phyloP scores from a whole-genome alignment of 2,329 filamentous ascomycete genomes.

The Scopulariopsis brevicaulis region DNA sequence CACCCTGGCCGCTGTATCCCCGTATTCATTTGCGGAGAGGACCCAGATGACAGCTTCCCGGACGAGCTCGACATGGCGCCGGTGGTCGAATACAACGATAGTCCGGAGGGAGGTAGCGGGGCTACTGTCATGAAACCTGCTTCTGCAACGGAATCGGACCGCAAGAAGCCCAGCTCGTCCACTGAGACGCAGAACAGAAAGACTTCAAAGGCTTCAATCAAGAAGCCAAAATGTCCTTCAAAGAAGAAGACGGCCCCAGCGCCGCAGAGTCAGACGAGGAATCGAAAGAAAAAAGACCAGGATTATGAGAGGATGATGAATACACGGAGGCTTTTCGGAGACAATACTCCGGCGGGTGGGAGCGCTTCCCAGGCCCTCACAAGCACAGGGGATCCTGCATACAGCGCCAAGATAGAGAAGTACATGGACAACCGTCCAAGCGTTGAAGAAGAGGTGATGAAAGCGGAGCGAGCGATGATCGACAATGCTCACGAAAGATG shows the following conservation, averaged over 20 bases:
- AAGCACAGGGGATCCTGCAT: neutral
- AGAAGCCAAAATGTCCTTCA: no score
- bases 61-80: no score
- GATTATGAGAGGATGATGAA: neutral
- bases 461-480: neutral
- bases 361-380: no score
- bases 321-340: neutral
- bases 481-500: neutral
- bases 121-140: neutral
- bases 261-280: neutral
- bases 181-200: no score
- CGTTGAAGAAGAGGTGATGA: neutral
- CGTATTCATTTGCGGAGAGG: no score
- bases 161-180: no score
- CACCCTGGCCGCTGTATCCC: no score
- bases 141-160: neutral
- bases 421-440: neutral
- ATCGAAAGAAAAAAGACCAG: neutral
- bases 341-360: neutral
- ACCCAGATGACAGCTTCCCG: no score
- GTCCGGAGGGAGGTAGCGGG: neutral
- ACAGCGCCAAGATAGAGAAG: neutral
- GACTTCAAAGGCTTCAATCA: no score
- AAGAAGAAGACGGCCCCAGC: neutral
- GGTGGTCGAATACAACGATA: no score